phyloP scores from a whole-genome alignment of 2,329 filamentous ascomycete genomes.

The Fusarium armeniacum region DNA sequence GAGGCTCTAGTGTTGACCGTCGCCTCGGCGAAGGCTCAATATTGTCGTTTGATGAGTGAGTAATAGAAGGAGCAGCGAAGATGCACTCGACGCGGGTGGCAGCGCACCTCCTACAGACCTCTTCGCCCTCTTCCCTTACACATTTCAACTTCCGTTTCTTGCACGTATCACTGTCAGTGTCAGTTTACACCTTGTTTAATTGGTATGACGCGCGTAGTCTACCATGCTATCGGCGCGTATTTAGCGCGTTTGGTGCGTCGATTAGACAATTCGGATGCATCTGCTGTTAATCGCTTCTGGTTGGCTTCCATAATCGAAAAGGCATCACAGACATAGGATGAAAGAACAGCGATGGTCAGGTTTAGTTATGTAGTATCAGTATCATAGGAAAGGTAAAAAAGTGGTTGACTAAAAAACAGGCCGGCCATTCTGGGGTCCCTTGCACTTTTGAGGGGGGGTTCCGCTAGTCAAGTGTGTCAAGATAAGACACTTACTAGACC shows the following conservation, averaged over 20 bases:
- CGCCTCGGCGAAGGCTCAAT: not conserved
- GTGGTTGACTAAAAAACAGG: not conserved
- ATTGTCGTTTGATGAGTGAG: not conserved
- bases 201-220: not conserved
- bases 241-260: conserved; percentile 24
- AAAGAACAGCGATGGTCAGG: not conserved
- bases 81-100: conserved; percentile 5
- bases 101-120: conserved; percentile 10
- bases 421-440: not conserved
- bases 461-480: too few species aligned
- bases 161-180: conserved; percentile 12
- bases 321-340: not conserved
- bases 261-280: not conserved
- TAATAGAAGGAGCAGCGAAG: not conserved
- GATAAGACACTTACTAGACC: too few species aligned
- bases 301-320: not conserved
- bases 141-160: conserved; percentile 29
- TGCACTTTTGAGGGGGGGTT: not conserved
- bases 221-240: conserved; percentile 27
- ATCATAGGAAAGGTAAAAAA: not conserved
- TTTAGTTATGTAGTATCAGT: not conserved
- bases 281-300: conserved; percentile 8
- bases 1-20: not conserved
- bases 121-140: conserved; percentile 5
- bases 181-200: not conserved